Evolutionary conservation across 306 rosid species (phyloP).

Genomic region (Myrica gale): DNA sequence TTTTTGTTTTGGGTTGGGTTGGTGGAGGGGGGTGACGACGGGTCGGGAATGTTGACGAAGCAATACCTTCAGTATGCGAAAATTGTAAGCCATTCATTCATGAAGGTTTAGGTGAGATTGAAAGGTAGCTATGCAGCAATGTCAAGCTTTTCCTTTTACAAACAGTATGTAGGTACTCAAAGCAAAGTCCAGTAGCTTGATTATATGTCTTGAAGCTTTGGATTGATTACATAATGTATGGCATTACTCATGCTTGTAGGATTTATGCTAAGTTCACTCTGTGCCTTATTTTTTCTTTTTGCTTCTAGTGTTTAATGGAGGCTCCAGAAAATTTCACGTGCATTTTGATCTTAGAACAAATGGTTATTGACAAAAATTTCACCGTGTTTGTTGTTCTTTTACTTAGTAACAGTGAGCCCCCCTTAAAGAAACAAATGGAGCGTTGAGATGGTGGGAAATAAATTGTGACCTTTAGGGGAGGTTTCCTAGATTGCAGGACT

Average conservation of each 20-base stretch:
- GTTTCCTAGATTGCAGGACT: not conserved
- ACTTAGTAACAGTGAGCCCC: not conserved
- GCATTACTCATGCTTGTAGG: not conserved
- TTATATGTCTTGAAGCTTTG: not conserved
- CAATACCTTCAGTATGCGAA: not conserved
- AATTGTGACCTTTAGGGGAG: not conserved
- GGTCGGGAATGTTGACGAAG: not conserved
- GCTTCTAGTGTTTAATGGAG: not conserved
- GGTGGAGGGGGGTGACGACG: too few relatives aligned
- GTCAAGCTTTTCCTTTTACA: not conserved
- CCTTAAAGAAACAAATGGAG: not conserved
- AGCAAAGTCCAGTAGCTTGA: not conserved
- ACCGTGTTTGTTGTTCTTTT: not conserved
- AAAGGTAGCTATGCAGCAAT: not conserved
- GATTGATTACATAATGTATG: not conserved
- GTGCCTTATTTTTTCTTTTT: not conserved
- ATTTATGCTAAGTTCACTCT: slow-evolving; percentile 2
- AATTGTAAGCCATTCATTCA: not conserved
- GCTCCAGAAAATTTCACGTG: not conserved
- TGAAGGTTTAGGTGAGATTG: not conserved
- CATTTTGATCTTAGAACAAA: not conserved
- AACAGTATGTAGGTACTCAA: not conserved
- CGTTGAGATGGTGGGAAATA: not conserved
- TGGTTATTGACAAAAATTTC: too few relatives aligned
- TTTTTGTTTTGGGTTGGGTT: too few relatives aligned